Base-by-base conservation (phyloP, 1,139 yeast genomes). In the Casaregolazyma suthepensis region DNA sequence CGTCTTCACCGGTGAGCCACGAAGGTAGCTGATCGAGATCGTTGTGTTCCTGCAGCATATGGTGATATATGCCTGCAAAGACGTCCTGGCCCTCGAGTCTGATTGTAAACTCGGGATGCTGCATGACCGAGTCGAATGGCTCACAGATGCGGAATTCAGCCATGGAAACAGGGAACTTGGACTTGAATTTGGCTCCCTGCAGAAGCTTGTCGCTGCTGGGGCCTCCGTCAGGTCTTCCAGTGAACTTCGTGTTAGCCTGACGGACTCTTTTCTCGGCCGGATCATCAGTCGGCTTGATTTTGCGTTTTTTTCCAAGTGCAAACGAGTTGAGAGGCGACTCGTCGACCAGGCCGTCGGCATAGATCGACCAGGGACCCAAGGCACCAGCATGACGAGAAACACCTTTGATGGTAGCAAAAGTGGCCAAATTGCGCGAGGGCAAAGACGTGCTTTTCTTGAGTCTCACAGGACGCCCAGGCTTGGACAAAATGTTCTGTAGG, bases 1-100 rank as follows among this genome's bases (percentile, higher is more conserved):
- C 87, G 59, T 83, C 85, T 65, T 87, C 93, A 1, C 96, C 96
- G 1, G 95, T 83, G 45, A 88, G 66, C 91, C 91, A 88, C 18
- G 80, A 76, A 0, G 96, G 96, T 29, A 87, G 69, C 0, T 64
- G 72, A 15, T 73, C 70, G 0, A 87, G 79, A 61, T 86, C 78
- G 1, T 84, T 64, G 0, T 76, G 62, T 47, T 79, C 81, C 15
- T 71, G 62, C 3, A 74, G 81, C n/a, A 90, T 80, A 40, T 88
- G 71, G 61, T 86, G 84, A 65, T 87, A 90, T 44, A 89, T 63
- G 0, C 96, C 96, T 1, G 81, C 95, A 75, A 83, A 87, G 1
- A 89, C 79, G 65, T 89, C 95, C n/a, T 73, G 70, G 0, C 96
- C 96, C 2, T 77, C 72, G 5, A 88, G 66, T 55, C 77, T 75